These are phyloP conservation scores for Picea glauca DNA, from an alignment of 75 land plant species.

Conservation along the genomic window DNA sequence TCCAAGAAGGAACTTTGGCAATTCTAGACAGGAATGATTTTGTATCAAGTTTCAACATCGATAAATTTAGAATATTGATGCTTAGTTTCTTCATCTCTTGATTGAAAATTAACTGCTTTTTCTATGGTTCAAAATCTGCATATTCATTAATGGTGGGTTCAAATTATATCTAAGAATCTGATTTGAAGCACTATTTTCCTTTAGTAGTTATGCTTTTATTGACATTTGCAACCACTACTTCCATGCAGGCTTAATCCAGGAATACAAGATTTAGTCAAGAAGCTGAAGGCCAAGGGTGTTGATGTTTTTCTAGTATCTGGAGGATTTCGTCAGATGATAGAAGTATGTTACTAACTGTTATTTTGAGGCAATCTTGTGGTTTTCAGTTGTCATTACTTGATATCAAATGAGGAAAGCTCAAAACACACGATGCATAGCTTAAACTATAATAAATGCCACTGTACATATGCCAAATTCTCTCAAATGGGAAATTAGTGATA, in stretches of 20 bases:
- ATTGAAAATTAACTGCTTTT: not conserved
- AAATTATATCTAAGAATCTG: too few species aligned
- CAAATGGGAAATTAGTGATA: too few species aligned
- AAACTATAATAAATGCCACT: not conserved
- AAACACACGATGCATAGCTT: not conserved
- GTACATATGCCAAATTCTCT: too few species aligned
- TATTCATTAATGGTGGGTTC: not conserved
- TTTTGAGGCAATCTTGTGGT: not conserved
- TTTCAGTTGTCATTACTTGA: not conserved
- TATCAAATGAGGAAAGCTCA: too few species aligned
- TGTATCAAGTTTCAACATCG: not conserved
- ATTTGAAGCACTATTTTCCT: not conserved
- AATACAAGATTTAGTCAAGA: constrained; percentile 65
- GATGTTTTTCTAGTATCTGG: constrained; percentile 89
- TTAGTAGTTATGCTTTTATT: not conserved
- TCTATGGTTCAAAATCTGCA: not conserved
- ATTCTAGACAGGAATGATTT: not conserved
- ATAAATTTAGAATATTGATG: not conserved
- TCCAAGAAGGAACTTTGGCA: not conserved
- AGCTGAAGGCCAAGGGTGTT: constrained; percentile 54
- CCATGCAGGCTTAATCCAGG: constrained; percentile 80
- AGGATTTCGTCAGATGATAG: constrained; percentile 97
- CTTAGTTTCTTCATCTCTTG: not conserved
- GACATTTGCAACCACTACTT: not conserved
- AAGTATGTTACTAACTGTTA: constrained; percentile 41